Base-by-base conservation (phyloP, 306 rosid genomes). In the Adenanthera pavonina region DNA sequence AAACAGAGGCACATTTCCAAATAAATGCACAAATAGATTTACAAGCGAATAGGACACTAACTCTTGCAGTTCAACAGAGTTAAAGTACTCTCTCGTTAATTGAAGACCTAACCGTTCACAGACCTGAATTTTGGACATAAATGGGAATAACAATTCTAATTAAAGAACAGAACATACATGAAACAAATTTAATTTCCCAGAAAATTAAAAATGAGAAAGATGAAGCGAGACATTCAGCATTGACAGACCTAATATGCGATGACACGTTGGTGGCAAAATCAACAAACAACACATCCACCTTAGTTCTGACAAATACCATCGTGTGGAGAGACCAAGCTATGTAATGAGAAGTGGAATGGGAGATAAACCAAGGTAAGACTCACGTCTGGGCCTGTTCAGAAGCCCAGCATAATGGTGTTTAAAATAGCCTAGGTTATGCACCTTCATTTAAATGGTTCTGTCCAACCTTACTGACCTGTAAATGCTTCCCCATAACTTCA, bases 381-480 rank as follows among this genome's bases (percentile, higher is more conserved):
- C 52, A 48, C 52, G 52, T 9, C 52, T 48, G 52, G 52, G 52
- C 15, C 2, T 3, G 52, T 48, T 48, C 1, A 48, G 12, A 48
- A 9, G 52, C 52, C 15, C 52, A 48, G 52, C 15, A 11, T 48
- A 48, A 9, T 3, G 52, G 52, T 48, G 52, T 48, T 48, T 48
- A 5, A 48, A 48, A 38, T 3, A 3, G 15, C 52, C 15, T 48
- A 4, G n/a, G 56, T 51, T 51, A 51, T 51, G 56, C n/a, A 40
- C 5, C 69, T 68, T 72, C 82, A 64, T 78, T 60, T 47, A 79
- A 86, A 80, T 30, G 60, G 76, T 81, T 67, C 11, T 8, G 64
- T 72, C 84, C 82, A 48, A 41, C 76, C 86, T 70, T 77, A 86
- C 48, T 79, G 78, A 81, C 92, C 92, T 84, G 85, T 75, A 57